Evolutionary conservation across 371 early-diverging fungal genomes (phyloP), one percentile per base, ranked within the genome.

Genomic region (Saksenaea vasiformis): DNA sequence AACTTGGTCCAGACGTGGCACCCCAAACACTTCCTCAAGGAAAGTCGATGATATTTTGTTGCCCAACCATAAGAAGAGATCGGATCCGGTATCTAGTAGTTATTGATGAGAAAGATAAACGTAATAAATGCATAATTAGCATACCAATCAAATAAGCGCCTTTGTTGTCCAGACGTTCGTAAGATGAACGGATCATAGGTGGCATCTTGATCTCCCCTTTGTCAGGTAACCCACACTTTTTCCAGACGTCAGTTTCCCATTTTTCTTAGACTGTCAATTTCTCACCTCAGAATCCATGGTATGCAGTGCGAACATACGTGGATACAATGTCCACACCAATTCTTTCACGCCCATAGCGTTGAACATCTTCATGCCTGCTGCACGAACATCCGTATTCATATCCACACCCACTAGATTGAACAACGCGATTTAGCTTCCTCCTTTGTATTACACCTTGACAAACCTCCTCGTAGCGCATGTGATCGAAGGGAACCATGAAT

Each of bases 51-150:
- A 63, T 2, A 87, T 62, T 38, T 90, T 85, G 15, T 86, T 82
- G 4, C 98, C 98, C n/a, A 98, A 62, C 96, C 97, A 98, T 11
- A 96, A 73, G 54, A 77, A 87, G 73, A 97, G 73, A 60, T 78
- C 76, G 26, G 87, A 85, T 0, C 95, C 93, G 62, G 94, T 94
- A 71, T 96, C 96, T 79, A 91, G 67, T 44, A 17, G 11, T 35
- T 59, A 24, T 5, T 5, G 11, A 54, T 39, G 41, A 28, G 62
- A 35, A 41, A 35, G 2, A 34, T 19, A 19, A 35, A n/a, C n/a
- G 27, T 14, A 31, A 28, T 34, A 7, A n/a, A 13, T n/a, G 14
- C 7, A 17, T 2, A 27, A 14, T 4, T 24, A 56, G 31, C 59
- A 56, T 69, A 78, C 76, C 78, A 26, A 76, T 53, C 13, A 95